These are phyloP conservation scores for Lasiosphaeriaceae sp. DNA, from an alignment of 495 filamentous ascomycete species.

Conservation along the genomic window DNA sequence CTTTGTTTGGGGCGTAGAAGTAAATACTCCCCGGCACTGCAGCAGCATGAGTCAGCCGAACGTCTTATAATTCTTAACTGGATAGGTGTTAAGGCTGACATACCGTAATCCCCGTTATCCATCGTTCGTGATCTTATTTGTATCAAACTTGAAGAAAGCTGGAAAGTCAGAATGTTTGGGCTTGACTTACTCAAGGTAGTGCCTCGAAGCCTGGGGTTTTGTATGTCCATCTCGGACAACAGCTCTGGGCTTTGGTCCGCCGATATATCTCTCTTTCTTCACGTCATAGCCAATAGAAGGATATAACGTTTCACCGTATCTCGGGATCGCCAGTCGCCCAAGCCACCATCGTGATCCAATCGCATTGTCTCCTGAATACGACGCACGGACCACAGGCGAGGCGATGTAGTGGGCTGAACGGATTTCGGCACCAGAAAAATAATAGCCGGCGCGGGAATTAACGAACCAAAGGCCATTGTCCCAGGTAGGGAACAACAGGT, in stretches of 20 bases:
- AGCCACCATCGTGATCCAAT: constrained; percentile 14
- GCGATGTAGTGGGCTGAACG: too few relatives aligned
- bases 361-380: constrained; percentile 23
- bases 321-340: constrained; percentile 5
- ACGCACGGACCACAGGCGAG: constrained; percentile 1
- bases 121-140: neutral
- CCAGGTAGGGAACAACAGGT: too few relatives aligned
- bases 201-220: neutral
- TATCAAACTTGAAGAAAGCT: neutral
- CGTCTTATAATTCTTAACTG: neutral
- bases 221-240: too few relatives aligned
- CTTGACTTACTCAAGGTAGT: neutral
- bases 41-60: neutral
- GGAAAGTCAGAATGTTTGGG: too few relatives aligned
- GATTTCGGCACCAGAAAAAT: constrained; percentile 26
- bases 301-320: constrained; percentile 4
- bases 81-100: neutral
- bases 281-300: neutral
- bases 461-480: too few relatives aligned
- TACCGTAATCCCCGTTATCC: constrained; percentile 13
- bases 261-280: constrained; percentile 2
- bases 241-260: too few relatives aligned
- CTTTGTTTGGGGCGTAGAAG: constrained; percentile 74
- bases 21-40: constrained; percentile 53
- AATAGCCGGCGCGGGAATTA: too few relatives aligned